Conservation (phyloP, 768 basidiomycete genomes). For the Cyathus striatus region DNA sequence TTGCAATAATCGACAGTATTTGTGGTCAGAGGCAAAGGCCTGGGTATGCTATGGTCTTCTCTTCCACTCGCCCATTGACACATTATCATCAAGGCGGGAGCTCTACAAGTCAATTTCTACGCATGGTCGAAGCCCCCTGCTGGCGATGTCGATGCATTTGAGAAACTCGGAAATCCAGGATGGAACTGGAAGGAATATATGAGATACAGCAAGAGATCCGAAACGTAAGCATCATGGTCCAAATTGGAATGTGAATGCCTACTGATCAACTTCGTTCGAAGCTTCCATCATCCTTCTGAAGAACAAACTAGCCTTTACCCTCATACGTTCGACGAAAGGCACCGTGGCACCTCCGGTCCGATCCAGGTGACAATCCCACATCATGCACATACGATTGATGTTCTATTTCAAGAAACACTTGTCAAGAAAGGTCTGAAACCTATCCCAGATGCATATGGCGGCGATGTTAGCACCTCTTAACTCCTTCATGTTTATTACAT, state of each 20-base stretch:
- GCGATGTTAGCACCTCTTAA: no score
- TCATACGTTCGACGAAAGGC: conserved; percentile 13
- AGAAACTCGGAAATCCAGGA: conserved; percentile 47
- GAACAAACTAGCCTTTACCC: conserved; percentile 14
- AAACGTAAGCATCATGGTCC: no score
- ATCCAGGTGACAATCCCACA: conserved; percentile 24
- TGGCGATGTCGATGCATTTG: conserved; percentile 26
- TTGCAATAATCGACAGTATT: not conserved
- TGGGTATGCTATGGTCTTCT: no score
- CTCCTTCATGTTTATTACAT: no score
- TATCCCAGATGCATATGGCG: no score
- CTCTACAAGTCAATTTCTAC: not conserved
- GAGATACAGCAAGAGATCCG: conserved; percentile 31
- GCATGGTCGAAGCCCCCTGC: conserved; percentile 26
- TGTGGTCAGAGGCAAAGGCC: not conserved
- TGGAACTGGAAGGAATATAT: conserved; percentile 47
- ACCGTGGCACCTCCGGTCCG: conserved; percentile 18
- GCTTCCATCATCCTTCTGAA: conserved; percentile 14
- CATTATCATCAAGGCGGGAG: not conserved
- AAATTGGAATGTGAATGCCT: no score
- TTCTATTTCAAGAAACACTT: no score
- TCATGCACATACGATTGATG: no score
- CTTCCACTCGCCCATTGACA: no score
- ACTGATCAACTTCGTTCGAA: conserved; percentile 17
- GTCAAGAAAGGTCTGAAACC: no score